A percentile compares a stretch with the other conserved stretches of the same genome.
Evolutionary conservation across 2,329 filamentous ascomycete genomes (phyloP).

Genomic region (Arthrobotrys sphaeroides): DNA sequence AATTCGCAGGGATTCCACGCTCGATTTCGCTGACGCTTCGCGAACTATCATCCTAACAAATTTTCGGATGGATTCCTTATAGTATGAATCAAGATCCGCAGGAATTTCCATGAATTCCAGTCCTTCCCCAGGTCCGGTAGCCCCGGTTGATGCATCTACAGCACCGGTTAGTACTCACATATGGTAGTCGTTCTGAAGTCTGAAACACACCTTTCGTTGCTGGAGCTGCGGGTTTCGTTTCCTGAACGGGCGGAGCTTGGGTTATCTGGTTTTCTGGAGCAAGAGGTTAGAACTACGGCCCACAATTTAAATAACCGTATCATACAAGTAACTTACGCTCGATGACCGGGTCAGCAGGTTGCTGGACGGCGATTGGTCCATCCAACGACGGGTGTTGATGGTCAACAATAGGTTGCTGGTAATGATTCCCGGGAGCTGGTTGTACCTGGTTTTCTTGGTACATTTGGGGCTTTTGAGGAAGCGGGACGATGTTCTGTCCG

Average conservation of each 20-base stretch:
- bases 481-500: conserved; percentile 6
- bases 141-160: background rate
- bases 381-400: conserved; percentile 21
- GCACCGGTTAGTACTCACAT: background rate
- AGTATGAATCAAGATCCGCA: conserved; percentile 55
- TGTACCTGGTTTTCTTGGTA: conserved; percentile 19
- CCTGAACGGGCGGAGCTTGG: conserved; percentile 4
- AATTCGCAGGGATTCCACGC: conserved; percentile 56
- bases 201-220: conserved; percentile 17
- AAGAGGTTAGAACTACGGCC: background rate
- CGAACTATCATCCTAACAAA: conserved; percentile 57
- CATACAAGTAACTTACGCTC: conserved; percentile 21
- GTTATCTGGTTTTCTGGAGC: conserved; percentile 10
- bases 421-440: conserved; percentile 16
- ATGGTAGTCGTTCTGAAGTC: background rate
- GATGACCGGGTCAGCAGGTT: background rate
- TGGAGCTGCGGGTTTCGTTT: background rate
- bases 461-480: conserved; percentile 1
- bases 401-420: background rate
- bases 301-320: background rate
- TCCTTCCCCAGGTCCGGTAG: background rate
- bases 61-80: conserved; percentile 56
- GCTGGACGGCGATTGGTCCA: conserved; percentile 7
- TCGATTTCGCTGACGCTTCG: conserved; percentile 56
- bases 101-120: conserved; percentile 45